A percentile compares a stretch with the other conserved stretches of the same genome.
Conservation (phyloP, 768 basidiomycete species). For the Hemileccinum impolitum region DNA sequence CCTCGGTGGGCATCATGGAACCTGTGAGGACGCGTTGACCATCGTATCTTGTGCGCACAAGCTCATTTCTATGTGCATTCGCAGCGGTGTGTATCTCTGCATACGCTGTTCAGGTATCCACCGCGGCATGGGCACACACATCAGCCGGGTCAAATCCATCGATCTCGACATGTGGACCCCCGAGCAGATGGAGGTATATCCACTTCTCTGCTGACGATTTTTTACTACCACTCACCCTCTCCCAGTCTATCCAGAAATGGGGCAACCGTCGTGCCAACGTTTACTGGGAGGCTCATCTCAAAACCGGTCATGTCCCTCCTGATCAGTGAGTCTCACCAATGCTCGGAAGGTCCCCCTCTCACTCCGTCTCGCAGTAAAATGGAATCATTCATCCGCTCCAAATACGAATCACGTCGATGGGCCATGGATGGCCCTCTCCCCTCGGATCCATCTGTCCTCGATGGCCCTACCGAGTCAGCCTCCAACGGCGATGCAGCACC, state of each 20-base stretch:
- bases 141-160: conserved; percentile 94
- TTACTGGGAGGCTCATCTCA: conserved; percentile 97
- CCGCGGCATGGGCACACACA: conserved; percentile 97
- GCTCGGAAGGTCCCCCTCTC: neutral
- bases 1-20: conserved; percentile 99
- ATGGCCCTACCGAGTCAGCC: conserved; percentile 33
- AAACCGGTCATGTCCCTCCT: conserved; percentile 84
- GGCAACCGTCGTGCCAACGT: conserved; percentile 89
- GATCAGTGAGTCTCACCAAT: conserved; percentile 72
- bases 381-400: conserved; percentile 94
- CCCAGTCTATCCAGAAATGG: conserved; percentile 85
- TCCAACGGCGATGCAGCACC: conserved; percentile 2
- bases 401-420: conserved; percentile 94
- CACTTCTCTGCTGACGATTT: conserved; percentile 12
- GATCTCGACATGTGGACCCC: conserved; percentile 98
- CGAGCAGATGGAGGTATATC: conserved; percentile 86
- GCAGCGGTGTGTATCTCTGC: conserved; percentile 88
- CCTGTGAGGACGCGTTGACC: conserved; percentile 49
- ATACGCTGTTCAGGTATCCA: conserved; percentile 98
- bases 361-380: conserved; percentile 66
- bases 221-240: neutral
- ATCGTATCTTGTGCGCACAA: neutral
- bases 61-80: conserved; percentile 1
- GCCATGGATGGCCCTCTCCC: conserved; percentile 88
- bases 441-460: conserved; percentile 74